Conservation (phyloP, 2,329 filamentous ascomycete genomes). For the Fusarium beomiforme region DNA sequence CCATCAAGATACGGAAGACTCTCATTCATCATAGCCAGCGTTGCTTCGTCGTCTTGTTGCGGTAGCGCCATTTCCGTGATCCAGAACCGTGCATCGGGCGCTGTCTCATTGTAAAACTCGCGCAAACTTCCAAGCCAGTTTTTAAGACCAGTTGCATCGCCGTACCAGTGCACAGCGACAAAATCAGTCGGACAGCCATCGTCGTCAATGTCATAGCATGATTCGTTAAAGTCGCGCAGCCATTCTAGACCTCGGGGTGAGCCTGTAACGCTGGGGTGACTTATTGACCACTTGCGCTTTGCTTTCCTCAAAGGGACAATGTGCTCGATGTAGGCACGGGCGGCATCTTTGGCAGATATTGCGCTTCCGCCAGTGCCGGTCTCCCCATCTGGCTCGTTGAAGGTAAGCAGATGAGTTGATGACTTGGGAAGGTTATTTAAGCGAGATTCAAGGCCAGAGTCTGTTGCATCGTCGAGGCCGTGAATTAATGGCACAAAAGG, state of each 20-base stretch:
- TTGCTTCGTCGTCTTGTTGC: slow-evolving; percentile 47
- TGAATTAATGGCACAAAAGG: slow-evolving; percentile 53
- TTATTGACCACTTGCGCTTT: slow-evolving; percentile 50
- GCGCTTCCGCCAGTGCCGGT: slow-evolving; percentile 52
- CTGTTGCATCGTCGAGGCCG: slow-evolving; percentile 47
- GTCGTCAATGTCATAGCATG: slow-evolving; percentile 52
- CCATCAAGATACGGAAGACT: slow-evolving; percentile 50
- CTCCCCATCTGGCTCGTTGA: slow-evolving; percentile 56
- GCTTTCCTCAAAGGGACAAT: slow-evolving; percentile 48
- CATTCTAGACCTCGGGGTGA: slow-evolving; percentile 52
- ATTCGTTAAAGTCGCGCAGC: slow-evolving; percentile 52
- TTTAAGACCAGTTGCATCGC: slow-evolving; percentile 48
- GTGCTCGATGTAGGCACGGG: slow-evolving; percentile 49
- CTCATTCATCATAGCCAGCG: slow-evolving; percentile 53
- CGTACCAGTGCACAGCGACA: slow-evolving; percentile 55
- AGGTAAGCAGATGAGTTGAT: slow-evolving; percentile 52
- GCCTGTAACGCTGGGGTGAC: slow-evolving; percentile 54
- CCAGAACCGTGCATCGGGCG: slow-evolving; percentile 45
- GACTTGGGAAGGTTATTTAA: slow-evolving; percentile 45
- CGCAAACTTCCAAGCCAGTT: slow-evolving; percentile 50
- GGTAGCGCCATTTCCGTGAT: slow-evolving; percentile 54
- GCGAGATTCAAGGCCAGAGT: slow-evolving; percentile 38
- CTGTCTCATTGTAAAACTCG: slow-evolving; percentile 48
- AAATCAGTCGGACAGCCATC: slow-evolving; percentile 54
- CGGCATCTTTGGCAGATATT: slow-evolving; percentile 52